These are phyloP conservation scores for Phytophthora meadii DNA, from an alignment of 352 stramenopile genomes.

Conservation along the genomic window DNA sequence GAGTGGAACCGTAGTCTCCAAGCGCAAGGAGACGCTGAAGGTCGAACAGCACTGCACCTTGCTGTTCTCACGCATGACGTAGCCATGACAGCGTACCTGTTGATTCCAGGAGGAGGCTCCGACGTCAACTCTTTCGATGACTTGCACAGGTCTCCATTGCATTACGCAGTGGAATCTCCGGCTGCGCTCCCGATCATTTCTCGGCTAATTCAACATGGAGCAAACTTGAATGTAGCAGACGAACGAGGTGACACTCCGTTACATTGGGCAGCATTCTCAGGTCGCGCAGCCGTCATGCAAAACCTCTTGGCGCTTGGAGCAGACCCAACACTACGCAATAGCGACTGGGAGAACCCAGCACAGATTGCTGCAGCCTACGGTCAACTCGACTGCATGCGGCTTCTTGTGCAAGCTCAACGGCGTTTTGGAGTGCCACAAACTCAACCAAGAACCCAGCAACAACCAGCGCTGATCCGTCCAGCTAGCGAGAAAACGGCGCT, in stretches of 20 bases:
- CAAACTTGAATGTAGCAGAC: conserved; percentile 56
- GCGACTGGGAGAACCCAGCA: conserved; percentile 61
- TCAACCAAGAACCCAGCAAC: conserved; percentile 12
- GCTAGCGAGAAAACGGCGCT: conserved; percentile 30
- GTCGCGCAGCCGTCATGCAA: conserved; percentile 44
- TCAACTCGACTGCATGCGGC: conserved; percentile 55
- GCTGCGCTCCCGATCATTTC: conserved; percentile 30
- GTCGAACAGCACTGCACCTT: conserved; percentile 48
- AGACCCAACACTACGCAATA: conserved; percentile 55
- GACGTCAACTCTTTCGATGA: conserved; percentile 40
- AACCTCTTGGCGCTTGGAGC: conserved; percentile 54
- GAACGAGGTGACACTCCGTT: conserved; percentile 73
- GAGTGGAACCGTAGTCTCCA: conserved; percentile 37
- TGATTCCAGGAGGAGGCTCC: conserved; percentile 26
- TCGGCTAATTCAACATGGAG: conserved; percentile 36
- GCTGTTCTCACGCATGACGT: conserved; percentile 45
- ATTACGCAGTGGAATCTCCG: conserved; percentile 49
- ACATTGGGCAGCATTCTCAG: conserved; percentile 69
- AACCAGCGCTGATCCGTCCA: conserved; percentile 7
- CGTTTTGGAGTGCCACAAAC: conserved; percentile 6
- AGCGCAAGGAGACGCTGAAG: conserved; percentile 30
- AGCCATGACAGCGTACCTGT: conserved; percentile 40
- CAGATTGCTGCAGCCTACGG: conserved; percentile 55
- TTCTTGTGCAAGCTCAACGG: conserved; percentile 43
- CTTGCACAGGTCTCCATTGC: conserved; percentile 43